These are phyloP conservation scores for Agarophyton chilense DNA, from an alignment of 23 red algal genomes.

Conservation along the genomic window DNA sequence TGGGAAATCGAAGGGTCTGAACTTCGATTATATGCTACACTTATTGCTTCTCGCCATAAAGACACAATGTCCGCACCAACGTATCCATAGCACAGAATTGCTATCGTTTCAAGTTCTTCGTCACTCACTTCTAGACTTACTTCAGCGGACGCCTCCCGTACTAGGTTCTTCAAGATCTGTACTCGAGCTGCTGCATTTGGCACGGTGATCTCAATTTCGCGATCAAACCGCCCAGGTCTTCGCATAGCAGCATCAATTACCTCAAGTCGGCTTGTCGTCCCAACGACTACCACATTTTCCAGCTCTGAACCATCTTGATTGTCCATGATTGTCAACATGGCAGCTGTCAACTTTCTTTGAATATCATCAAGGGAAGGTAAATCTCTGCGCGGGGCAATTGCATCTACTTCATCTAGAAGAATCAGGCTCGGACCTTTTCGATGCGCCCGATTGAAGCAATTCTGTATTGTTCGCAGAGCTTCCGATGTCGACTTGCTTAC, in stretches of 20 bases:
- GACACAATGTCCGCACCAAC: conserved; percentile 84
- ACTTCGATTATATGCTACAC: conserved; percentile 34
- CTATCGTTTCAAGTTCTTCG: conserved; percentile 44
- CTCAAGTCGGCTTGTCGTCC: conserved; percentile 70
- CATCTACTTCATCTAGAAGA: conserved; percentile 86
- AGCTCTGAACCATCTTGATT: conserved; percentile 18
- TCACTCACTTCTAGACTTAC: conserved; percentile 5
- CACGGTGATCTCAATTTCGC: conserved; percentile 73
- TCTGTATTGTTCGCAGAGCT: conserved; percentile 32
- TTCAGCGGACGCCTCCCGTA: conserved; percentile 7
- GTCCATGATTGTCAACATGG: conserved; percentile 52
- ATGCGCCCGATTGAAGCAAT: conserved; percentile 47
- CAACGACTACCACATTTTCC: conserved; percentile 62
- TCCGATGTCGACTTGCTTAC: conserved; percentile 36
- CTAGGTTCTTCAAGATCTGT: conserved; percentile 61
- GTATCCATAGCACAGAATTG: conserved; percentile 73
- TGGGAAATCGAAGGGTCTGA: neutral
- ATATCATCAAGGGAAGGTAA: conserved; percentile 39
- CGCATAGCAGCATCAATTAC: conserved; percentile 74
- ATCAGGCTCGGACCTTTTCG: conserved; percentile 62
- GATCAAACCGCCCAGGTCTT: conserved; percentile 82
- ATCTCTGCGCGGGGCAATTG: conserved; percentile 62
- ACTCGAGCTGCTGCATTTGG: conserved; percentile 41
- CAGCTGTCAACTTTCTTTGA: conserved; percentile 60
- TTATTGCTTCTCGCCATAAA: conserved; percentile 71